Percentiles rank a stretch among this genome's conserved stretches.
These are phyloP conservation scores for Chaetomium globosum DNA, from an alignment of 2,329 filamentous ascomycete species.

Conservation along the genomic window DNA sequence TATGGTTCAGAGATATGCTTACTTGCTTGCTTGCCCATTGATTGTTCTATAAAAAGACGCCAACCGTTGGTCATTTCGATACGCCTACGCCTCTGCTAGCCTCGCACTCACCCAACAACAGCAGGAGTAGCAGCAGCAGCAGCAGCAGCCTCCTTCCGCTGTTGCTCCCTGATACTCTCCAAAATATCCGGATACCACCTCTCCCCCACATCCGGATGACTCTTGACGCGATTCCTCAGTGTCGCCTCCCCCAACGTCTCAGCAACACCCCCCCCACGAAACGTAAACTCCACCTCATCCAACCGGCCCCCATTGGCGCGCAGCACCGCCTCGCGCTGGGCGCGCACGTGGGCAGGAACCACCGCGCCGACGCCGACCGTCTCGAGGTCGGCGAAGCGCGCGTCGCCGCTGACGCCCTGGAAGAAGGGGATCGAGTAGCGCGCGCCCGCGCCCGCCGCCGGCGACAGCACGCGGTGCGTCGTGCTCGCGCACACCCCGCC, in stretches of 20 bases:
- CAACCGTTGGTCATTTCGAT: not conserved
- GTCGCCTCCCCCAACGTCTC: conserved; percentile 79
- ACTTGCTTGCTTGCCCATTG: not conserved
- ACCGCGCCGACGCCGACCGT: conserved; percentile 58
- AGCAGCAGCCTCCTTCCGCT: conserved; percentile 44
- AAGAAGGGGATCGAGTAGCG: conserved; percentile 85
- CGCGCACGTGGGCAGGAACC: conserved; percentile 61
- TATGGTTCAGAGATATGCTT: not conserved
- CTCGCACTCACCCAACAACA: conserved; percentile 1
- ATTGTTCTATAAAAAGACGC: not conserved
- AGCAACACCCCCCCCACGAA: conserved; percentile 67
- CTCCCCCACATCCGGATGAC: conserved; percentile 83
- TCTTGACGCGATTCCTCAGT: conserved; percentile 80
- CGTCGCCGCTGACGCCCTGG: conserved; percentile 79
- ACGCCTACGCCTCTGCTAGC: conserved; percentile 40
- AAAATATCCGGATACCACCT: conserved; percentile 73
- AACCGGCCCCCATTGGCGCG: conserved; percentile 57
- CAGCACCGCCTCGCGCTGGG: conserved; percentile 62
- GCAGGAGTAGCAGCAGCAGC: conserved; percentile 39
- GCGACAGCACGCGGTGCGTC: conserved; percentile 81
- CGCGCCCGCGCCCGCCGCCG: conserved; percentile 67
- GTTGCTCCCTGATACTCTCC: conserved; percentile 60
- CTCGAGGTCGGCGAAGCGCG: conserved; percentile 76
- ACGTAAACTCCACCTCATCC: conserved; percentile 86
- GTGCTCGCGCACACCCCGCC: conserved; percentile 80